Percentiles rank a stretch among this genome's conserved stretches.
phyloP scores from a whole-genome alignment of 2,329 filamentous ascomycete species.

The Teratosphaeria nubilosa region DNA sequence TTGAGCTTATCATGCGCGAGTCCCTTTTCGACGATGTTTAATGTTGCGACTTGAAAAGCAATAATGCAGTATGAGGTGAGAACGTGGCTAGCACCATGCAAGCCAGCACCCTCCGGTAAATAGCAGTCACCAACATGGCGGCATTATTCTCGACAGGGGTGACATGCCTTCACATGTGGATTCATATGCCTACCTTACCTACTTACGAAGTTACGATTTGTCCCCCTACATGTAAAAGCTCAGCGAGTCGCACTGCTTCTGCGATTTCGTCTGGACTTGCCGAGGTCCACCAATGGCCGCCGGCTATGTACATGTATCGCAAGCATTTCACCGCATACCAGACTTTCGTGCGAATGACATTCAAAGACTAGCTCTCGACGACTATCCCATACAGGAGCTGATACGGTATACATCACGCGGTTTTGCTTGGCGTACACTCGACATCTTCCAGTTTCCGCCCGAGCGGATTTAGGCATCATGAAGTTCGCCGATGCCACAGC shows the following conservation, averaged over 20 bases:
- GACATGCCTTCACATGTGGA: too few species aligned
- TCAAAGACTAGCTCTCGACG: neutral
- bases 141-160: too few species aligned
- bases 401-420: neutral
- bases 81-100: too few species aligned
- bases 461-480: slow-evolving; percentile 6
- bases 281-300: neutral
- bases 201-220: too few species aligned
- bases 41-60: too few species aligned
- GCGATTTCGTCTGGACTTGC: neutral
- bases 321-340: neutral
- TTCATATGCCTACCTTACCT: too few species aligned
- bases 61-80: too few species aligned
- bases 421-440: neutral
- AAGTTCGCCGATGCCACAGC: slow-evolving; percentile 32
- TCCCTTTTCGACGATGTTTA: too few species aligned
- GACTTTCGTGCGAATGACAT: neutral
- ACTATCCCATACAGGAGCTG: neutral
- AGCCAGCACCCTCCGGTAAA: too few species aligned
- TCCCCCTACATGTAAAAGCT: too few species aligned
- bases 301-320: neutral
- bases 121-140: too few species aligned
- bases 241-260: neutral
- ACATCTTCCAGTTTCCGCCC: neutral
- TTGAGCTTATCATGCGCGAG: too few species aligned